A percentile compares a stretch with the other conserved stretches of the same genome.
Evolutionary conservation across 306 rosid species (phyloP).

Genomic region (Fragaria iinumae): DNA sequence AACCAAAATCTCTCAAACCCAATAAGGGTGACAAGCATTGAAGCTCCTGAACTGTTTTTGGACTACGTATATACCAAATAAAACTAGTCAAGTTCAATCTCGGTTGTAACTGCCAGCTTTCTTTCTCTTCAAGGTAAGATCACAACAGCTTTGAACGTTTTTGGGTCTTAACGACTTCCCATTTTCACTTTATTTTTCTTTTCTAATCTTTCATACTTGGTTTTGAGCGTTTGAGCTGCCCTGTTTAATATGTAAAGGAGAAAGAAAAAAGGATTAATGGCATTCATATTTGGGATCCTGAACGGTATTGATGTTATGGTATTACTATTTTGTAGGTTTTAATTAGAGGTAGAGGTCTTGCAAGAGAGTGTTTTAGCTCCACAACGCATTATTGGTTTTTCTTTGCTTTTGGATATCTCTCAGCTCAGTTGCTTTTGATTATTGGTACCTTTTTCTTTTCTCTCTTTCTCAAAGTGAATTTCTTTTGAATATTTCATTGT

Average conservation of each 20-base stretch:
- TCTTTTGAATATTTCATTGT: not conserved
- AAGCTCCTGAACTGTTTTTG: constrained; percentile 17
- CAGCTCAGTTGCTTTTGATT: constrained; percentile 1
- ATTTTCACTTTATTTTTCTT: not conserved
- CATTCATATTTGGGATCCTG: constrained; percentile 7
- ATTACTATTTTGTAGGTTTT: not conserved
- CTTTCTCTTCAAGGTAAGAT: constrained; percentile 13
- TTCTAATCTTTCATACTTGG: not conserved
- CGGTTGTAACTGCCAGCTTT: constrained; percentile 13
- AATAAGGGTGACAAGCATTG: not conserved
- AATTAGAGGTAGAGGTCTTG: constrained; percentile 6
- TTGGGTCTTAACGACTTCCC: not conserved
- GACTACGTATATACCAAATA: not conserved
- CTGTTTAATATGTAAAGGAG: not conserved
- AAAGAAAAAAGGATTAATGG: not conserved
- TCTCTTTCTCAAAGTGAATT: not conserved
- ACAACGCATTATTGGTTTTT: not conserved
- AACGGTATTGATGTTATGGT: not conserved
- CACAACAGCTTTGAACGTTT: not conserved
- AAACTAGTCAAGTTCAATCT: constrained; percentile 5
- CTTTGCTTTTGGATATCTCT: not conserved
- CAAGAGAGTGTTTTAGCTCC: not conserved
- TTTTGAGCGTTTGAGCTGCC: not conserved
- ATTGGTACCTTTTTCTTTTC: not conserved
- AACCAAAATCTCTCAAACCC: constrained; percentile 5